Conservation (phyloP, 1,284 basidiomycete genomes). For the Gymnopus androsaceus region DNA sequence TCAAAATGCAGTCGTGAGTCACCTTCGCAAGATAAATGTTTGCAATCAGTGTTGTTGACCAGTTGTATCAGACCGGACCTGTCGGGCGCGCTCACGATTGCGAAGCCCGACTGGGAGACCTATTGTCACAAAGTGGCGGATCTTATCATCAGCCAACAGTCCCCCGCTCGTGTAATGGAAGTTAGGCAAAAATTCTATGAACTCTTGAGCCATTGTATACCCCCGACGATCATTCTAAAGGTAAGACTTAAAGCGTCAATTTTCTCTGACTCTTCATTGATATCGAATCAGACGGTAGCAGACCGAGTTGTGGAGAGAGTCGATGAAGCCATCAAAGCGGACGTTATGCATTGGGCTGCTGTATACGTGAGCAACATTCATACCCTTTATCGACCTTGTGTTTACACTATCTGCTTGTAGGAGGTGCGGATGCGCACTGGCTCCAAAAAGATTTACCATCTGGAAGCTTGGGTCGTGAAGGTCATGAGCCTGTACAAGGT, state of each 20-base stretch:
- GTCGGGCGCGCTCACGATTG: constrained; percentile 73
- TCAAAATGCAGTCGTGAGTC: constrained; percentile 90
- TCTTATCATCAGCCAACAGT: constrained; percentile 89
- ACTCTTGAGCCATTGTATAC: constrained; percentile 95
- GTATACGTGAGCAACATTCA: constrained; percentile 72
- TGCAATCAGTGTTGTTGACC: not conserved
- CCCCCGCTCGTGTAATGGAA: constrained; percentile 89
- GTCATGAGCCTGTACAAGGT: constrained; percentile 78
- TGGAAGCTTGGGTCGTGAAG: constrained; percentile 91
- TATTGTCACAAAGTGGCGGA: constrained; percentile 95
- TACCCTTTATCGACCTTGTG: not conserved
- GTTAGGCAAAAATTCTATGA: constrained; percentile 95
- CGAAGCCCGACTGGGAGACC: constrained; percentile 99
- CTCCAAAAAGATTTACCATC: constrained; percentile 93
- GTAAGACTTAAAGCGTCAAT: constrained; percentile 39
- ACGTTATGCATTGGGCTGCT: constrained; percentile 96
- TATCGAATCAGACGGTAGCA: constrained; percentile 73
- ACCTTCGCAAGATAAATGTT: constrained; percentile 17
- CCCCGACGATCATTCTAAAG: constrained; percentile 90
- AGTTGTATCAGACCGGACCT: constrained; percentile 62
- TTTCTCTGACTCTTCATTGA: constrained; percentile 1
- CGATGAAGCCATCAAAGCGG: constrained; percentile 85
- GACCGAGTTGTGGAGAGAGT: constrained; percentile 85
- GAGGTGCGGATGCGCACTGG: constrained; percentile 90
- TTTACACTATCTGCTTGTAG: constrained; percentile 42